A percentile compares a stretch with the other conserved stretches of the same genome.
Evolutionary conservation across 106 monocot species (phyloP).

Genomic region (Acorus calamus): DNA sequence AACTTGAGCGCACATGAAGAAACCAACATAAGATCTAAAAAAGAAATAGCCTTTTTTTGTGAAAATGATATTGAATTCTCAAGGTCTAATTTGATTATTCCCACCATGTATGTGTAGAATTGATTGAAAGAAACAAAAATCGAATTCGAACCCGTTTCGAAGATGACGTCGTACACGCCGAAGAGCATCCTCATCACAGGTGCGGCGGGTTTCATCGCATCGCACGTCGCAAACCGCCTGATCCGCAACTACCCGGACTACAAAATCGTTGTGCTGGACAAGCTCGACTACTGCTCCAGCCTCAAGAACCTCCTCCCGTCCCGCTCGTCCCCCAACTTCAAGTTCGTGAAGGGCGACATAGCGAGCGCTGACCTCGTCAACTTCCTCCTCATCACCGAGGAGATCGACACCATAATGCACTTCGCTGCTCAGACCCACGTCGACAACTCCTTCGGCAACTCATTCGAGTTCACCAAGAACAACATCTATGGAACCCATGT

Average conservation of each 20-base stretch:
- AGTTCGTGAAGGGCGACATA: conserved; percentile 88
- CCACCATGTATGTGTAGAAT: no score
- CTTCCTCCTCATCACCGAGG: conserved; percentile 57
- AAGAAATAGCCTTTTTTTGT: no score
- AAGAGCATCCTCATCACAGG: conserved; percentile 92
- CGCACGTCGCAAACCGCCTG: conserved; percentile 78
- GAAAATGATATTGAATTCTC: no score
- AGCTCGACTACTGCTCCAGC: conserved; percentile 95
- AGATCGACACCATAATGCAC: conserved; percentile 66
- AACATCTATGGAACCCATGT: conserved; percentile 95
- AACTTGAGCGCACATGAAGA: no score
- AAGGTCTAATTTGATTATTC: no score
- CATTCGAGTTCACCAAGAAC: conserved; percentile 93
- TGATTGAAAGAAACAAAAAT: no score
- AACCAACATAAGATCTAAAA: no score
- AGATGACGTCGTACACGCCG: conserved; percentile 52
- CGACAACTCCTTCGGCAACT: conserved; percentile 90
- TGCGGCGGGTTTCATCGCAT: conserved; percentile 88
- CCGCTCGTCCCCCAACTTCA: conserved; percentile 57
- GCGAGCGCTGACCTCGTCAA: conserved; percentile 87
- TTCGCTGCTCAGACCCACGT: conserved; percentile 74
- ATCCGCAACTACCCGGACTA: conserved; percentile 65
- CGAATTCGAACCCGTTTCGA: not conserved
- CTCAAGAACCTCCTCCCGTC: conserved; percentile 70
- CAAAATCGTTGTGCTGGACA: conserved; percentile 90